These are phyloP conservation scores for Boechera divaricarpa DNA, from an alignment of 345 rosid species.

Conservation along the genomic window DNA sequence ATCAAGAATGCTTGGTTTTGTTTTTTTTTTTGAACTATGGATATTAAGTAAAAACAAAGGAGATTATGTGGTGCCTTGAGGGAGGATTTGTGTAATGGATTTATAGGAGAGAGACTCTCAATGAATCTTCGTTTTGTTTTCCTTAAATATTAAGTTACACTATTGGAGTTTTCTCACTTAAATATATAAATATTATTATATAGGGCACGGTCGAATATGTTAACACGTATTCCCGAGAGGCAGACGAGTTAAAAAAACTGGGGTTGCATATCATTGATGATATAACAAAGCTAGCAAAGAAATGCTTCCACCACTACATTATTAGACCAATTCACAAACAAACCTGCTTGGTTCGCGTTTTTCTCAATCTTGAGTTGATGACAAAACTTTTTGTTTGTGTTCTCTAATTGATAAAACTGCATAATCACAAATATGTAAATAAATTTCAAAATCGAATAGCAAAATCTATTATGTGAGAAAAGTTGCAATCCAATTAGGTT, in stretches of 20 bases:
- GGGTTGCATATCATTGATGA: constrained; percentile 10
- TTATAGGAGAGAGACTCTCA: constrained; percentile 27
- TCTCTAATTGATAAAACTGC: background rate
- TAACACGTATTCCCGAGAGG: constrained; percentile 33
- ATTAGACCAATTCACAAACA: constrained; percentile 7
- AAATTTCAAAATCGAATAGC: background rate
- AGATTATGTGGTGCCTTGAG: constrained; percentile 11
- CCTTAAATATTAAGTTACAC: constrained; percentile 40
- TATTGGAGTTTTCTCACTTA: constrained; percentile 5
- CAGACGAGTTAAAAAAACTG: constrained; percentile 7
- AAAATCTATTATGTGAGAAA: background rate
- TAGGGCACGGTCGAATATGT: constrained; percentile 29
- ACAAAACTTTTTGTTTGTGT: background rate
- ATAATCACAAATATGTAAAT: background rate
- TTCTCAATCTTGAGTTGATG: background rate
- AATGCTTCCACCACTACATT: constrained; percentile 13
- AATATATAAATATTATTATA: constrained; percentile 21
- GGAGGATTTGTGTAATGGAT: constrained; percentile 11
- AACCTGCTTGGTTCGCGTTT: background rate
- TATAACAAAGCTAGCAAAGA: background rate
- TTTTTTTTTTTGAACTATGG: constrained; percentile 10
- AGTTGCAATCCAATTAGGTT: background rate
- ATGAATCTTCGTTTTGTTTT: background rate
- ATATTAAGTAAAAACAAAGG: constrained; percentile 40
- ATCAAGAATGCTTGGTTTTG: constrained; percentile 2